Base-by-base conservation (phyloP, 2,329 filamentous ascomycete genomes). In the Fusarium incarnatum region DNA sequence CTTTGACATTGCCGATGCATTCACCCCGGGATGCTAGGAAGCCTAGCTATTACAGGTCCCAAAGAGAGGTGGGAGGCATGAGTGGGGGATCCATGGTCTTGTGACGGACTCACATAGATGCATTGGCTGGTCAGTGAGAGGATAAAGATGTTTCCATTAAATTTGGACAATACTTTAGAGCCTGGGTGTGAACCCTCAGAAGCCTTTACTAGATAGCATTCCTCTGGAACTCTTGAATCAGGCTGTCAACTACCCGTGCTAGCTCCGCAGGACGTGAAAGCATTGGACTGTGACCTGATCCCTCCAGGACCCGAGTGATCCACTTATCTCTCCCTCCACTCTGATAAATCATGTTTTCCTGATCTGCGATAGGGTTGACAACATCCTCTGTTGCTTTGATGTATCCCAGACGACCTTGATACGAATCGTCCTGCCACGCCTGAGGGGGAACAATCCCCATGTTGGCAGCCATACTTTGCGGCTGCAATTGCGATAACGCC, bases 401-500 rank as follows among this genome's bases (percentile, higher is more conserved):
- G 34, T 37, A 37, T 37, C 9, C 34, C 1, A 37, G 2, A 4
- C 9, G 9, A 37, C 18, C 34, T n/a, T 11, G 16, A 7, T 37
- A 37, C 34, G 34, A 37, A 4, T 37, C 34, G 11, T n/a, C 34
- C 9, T 37, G 16, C 34, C 34, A 37, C 0, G 34, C 34, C 18
- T 37, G 34, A 0, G 16, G 34, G 1, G 34, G 34, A 7, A 37
- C 34, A 7, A 37, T n/a, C 4, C 18, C 34, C 16, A 37, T 11
- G 7, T 37, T 37, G 4, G 34, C 34, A 37, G 18, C 34, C 34
- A 37, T 37, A n/a, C 34, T 37, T 3, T 37, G 34, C 34, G 34
- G 34, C 9, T 37, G 34, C 34, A 37, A n/a, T n/a, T 37, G 5
- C 0, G 9, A 4, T 0, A 37, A 1, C 0, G 34, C 34, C 34